phyloP scores from a whole-genome alignment of 371 early-diverging fungal genomes.

The Apophysomyces variabilis region DNA sequence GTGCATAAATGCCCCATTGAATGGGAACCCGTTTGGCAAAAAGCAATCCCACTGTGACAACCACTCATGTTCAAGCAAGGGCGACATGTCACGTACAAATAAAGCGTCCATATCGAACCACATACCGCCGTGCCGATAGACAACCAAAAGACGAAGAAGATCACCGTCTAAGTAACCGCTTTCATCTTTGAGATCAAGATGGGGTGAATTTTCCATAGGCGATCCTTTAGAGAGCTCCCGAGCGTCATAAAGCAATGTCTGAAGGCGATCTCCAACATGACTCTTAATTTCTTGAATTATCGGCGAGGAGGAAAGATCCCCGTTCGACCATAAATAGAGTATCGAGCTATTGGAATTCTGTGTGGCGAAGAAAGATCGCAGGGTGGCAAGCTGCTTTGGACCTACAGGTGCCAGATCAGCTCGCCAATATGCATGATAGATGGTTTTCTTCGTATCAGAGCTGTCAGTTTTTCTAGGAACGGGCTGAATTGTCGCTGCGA shows the following conservation, averaged over 20 bases:
- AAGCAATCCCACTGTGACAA: slow-evolving; percentile 61
- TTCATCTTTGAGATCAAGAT: slow-evolving; percentile 47
- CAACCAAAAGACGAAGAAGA: slow-evolving; percentile 49
- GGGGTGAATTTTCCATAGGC: slow-evolving; percentile 50
- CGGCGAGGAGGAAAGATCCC: slow-evolving; percentile 41
- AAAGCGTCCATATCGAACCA: slow-evolving; percentile 65
- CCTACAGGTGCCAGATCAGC: slow-evolving; percentile 53
- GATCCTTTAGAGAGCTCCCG: slow-evolving; percentile 47
- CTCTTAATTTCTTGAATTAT: slow-evolving; percentile 41
- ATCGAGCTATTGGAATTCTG: slow-evolving; percentile 43
- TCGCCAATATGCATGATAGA: slow-evolving; percentile 62
- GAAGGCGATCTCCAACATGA: slow-evolving; percentile 43
- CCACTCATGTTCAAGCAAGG: slow-evolving; percentile 58
- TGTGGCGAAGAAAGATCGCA: slow-evolving; percentile 57
- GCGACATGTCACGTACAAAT: slow-evolving; percentile 55
- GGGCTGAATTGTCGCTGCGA: slow-evolving; percentile 48
- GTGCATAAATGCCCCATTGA: slow-evolving; percentile 62
- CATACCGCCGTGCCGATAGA: slow-evolving; percentile 59
- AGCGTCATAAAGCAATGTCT: slow-evolving; percentile 37
- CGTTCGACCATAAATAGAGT: slow-evolving; percentile 57
- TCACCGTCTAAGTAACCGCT: slow-evolving; percentile 60
- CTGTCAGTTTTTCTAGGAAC: neutral
- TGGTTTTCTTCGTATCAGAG: slow-evolving; percentile 16
- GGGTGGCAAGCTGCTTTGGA: slow-evolving; percentile 50
- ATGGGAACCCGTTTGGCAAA: slow-evolving; percentile 55